phyloP scores from a whole-genome alignment of 306 rosid species.

The Glycine latifolia region DNA sequence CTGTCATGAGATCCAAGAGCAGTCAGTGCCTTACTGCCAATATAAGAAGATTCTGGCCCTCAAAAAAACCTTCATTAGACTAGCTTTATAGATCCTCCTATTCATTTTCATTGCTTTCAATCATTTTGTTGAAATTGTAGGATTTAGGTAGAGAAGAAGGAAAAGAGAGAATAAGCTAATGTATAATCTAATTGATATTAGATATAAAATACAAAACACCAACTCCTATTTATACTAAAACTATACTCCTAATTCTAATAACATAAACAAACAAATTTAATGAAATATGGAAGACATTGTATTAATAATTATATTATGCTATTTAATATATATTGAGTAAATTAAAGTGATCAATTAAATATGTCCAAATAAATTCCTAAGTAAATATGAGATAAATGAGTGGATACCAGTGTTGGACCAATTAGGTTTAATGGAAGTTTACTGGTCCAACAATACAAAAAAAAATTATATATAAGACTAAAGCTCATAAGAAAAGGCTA shows the following conservation, averaged over 20 bases:
- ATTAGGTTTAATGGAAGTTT: no score
- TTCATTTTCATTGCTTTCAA: background rate
- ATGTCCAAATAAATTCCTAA: no score
- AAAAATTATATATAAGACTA: no score
- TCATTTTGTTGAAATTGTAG: background rate
- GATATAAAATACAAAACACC: background rate
- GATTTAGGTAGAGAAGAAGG: background rate
- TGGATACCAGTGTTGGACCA: no score
- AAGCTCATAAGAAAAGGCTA: no score
- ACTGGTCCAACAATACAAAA: no score
- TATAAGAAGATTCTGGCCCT: constrained; percentile 3
- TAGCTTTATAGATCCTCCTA: constrained; percentile 10
- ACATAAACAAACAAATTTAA: background rate
- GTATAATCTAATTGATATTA: background rate
- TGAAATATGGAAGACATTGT: background rate
- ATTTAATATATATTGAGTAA: no score
- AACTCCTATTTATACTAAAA: background rate
- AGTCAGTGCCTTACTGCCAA: constrained; percentile 15
- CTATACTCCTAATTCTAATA: background rate
- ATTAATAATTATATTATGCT: no score
- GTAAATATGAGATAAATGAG: no score
- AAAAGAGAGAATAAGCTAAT: no score
- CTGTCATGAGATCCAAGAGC: background rate
- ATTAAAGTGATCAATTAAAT: no score
- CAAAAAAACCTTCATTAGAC: background rate